phyloP scores from a whole-genome alignment of 805 yeast species.

The Metschnikowia cerradonensis region DNA sequence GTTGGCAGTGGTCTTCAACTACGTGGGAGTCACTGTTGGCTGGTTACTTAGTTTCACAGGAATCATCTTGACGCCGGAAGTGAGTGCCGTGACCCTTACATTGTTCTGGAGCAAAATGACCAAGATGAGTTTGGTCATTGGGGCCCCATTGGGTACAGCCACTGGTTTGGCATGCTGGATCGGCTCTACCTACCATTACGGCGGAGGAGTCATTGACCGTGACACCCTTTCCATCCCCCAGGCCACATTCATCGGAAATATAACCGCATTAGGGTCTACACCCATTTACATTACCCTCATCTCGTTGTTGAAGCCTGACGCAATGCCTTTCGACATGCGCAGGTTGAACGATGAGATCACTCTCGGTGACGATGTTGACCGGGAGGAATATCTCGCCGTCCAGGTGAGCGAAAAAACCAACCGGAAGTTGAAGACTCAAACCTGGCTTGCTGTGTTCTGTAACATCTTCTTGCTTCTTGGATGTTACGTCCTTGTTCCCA shows the following conservation, averaged over 20 bases:
- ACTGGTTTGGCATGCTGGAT: conserved; percentile 24
- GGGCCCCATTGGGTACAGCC: conserved; percentile 21
- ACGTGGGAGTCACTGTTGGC: conserved; percentile 38
- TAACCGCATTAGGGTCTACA: conserved; percentile 4
- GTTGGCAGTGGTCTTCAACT: conserved; percentile 34
- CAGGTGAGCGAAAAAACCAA: conserved; percentile 13
- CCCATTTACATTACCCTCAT: conserved; percentile 25
- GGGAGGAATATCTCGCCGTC: conserved; percentile 25
- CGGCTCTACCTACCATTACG: conserved; percentile 6
- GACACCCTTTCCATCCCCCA: conserved; percentile 4
- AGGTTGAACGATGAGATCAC: conserved; percentile 13
- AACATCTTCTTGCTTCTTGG: conserved; percentile 22
- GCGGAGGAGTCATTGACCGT: conserved; percentile 3
- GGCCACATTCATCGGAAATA: conserved; percentile 8
- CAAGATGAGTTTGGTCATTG: conserved; percentile 16
- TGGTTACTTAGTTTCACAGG: conserved; percentile 41
- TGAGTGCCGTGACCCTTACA: conserved; percentile 28
- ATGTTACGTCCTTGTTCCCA: conserved; percentile 25
- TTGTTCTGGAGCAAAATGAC: conserved; percentile 34
- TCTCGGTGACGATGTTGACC: conserved; percentile 33
- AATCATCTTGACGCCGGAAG: conserved; percentile 37
- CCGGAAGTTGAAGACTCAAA: conserved; percentile 20
- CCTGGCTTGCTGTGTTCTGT: conserved; percentile 19
- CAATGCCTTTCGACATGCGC: conserved; percentile 22
- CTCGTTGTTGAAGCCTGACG: conserved; percentile 14